Evolutionary conservation across 345 rosid genomes (phyloP).

Genomic region (Triadica sebifera): DNA sequence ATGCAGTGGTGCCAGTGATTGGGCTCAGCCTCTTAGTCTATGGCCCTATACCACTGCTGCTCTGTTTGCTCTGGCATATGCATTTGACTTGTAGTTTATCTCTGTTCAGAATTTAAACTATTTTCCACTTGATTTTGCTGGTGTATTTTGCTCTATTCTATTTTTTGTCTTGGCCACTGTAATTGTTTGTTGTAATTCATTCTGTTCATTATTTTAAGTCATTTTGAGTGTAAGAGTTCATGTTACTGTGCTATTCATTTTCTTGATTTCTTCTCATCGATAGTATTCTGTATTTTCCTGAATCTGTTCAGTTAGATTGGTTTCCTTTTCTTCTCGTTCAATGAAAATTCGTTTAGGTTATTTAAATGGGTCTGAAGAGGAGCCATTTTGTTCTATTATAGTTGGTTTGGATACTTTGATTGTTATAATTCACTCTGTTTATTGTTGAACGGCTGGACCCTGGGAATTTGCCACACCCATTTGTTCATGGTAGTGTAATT

Average conservation of each 20-base stretch:
- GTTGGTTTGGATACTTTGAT: not conserved
- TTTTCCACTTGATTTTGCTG: conserved; percentile 19
- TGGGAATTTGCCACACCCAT: no score
- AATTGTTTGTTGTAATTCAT: conserved; percentile 18
- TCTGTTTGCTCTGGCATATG: conserved; percentile 31
- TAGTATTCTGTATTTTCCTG: not conserved
- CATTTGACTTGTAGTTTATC: conserved; percentile 34
- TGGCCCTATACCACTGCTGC: conserved; percentile 28
- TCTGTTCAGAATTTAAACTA: not conserved
- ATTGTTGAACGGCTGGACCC: not conserved
- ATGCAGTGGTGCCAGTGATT: conserved; percentile 45
- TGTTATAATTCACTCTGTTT: not conserved
- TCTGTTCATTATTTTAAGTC: conserved; percentile 8
- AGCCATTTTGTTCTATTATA: not conserved
- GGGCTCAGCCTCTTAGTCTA: conserved; percentile 13
- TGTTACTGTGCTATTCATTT: not conserved
- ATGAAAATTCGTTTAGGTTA: not conserved
- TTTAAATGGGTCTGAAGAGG: not conserved
- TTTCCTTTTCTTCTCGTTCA: not conserved
- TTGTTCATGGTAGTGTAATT: no score
- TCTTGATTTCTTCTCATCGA: not conserved
- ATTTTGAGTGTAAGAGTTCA: not conserved
- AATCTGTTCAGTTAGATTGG: not conserved
- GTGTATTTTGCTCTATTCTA: conserved; percentile 9
- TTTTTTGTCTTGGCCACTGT: conserved; percentile 2